Evolutionary conservation across 1,139 yeast species (phyloP), one percentile per base, ranked within the genome.

Genomic region (Yamadazyma kanchanaburiensis): DNA sequence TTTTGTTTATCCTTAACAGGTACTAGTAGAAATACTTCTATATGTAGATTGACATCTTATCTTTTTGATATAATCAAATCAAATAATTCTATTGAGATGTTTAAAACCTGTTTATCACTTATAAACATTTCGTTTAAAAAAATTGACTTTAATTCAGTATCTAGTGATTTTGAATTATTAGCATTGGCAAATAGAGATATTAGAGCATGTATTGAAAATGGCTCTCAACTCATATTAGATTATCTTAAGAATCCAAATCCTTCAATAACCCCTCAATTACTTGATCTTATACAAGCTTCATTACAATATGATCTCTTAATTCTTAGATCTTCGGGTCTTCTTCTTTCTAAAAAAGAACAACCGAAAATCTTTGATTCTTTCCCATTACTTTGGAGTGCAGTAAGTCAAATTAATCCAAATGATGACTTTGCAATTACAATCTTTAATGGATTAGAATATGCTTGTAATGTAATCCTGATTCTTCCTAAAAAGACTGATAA

Each of bases 301-400:
- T 48, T 81, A 16, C 52, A 60, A 24, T 80, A 73, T 48, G 94
- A 83, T 48, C 58, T 80, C 12, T 49, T 70, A 10, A 55, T 70
- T n/a, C 55, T 80, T 31, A 72, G 81, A 3, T 77, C 76, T 38
- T 69, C 71, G 36, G 69, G 81, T 12, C 54, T 56, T 22, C 55
- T 64, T 17, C 52, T 80, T 12, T 62, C 67, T 19, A 49, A 49
- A 2, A 54, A 56, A 8, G 59, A 61, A 27, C 49, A 52, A 4
- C 67, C 74, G 0, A 57, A 70, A 2, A 57, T 74, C 0, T 58
- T 59, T 29, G 71, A 70, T 15, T 58, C 71, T 8, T 62, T 72
- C 25, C 68, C 76, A 1, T 55, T 60, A 10, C 48, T 80, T 13
- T 76, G 79, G 79, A 49, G 56, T 5, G 40, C 55, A 7, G 39